A percentile compares a stretch with the other conserved stretches of the same genome.
Conservation (phyloP, 139 green algal genomes). For the Raphidocelis subcapitata region DNA sequence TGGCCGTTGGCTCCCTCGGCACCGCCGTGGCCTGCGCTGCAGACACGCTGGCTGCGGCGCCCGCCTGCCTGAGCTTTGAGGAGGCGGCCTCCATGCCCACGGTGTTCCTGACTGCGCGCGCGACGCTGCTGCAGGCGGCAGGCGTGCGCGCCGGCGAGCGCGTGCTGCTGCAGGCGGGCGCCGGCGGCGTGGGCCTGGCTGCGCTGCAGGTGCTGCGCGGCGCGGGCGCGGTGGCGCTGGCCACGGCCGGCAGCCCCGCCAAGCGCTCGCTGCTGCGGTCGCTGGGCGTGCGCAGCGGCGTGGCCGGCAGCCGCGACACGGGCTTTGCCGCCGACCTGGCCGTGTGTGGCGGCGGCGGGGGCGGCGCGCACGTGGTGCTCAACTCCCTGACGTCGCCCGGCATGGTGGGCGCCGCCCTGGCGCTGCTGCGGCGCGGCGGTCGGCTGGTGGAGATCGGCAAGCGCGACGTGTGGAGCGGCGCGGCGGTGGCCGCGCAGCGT, state of each 20-base stretch:
- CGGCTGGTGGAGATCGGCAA: slow-evolving; percentile 84
- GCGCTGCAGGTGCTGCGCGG: slow-evolving; percentile 53
- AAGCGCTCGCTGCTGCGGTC: slow-evolving; percentile 68
- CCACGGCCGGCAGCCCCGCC: slow-evolving; percentile 62
- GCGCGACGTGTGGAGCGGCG: slow-evolving; percentile 76
- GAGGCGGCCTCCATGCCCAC: slow-evolving; percentile 72
- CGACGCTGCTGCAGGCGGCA: slow-evolving; percentile 46
- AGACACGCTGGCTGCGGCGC: slow-evolving; percentile 60
- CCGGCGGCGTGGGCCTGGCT: slow-evolving; percentile 76
- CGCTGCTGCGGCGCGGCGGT: slow-evolving; percentile 46
- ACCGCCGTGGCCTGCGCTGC: slow-evolving; percentile 54
- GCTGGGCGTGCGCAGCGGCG: slow-evolving; percentile 45
- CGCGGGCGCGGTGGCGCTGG: slow-evolving; percentile 39
- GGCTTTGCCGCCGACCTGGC: slow-evolving; percentile 50
- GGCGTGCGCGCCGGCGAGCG: slow-evolving; percentile 28
- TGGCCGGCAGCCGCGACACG: slow-evolving; percentile 60
- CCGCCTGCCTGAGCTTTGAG: slow-evolving; percentile 59
- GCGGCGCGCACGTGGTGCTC: slow-evolving; percentile 57
- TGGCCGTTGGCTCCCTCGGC: slow-evolving; percentile 73
- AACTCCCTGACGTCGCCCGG: slow-evolving; percentile 83
- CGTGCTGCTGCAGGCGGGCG: slow-evolving; percentile 68
- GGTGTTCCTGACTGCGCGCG: slow-evolving; percentile 75
- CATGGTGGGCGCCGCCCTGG: slow-evolving; percentile 77
- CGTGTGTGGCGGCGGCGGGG: background rate
- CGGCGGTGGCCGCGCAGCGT: slow-evolving; percentile 59